Base-by-base conservation (phyloP, 805 yeast species). In the Starmerella gropengiesseri region DNA sequence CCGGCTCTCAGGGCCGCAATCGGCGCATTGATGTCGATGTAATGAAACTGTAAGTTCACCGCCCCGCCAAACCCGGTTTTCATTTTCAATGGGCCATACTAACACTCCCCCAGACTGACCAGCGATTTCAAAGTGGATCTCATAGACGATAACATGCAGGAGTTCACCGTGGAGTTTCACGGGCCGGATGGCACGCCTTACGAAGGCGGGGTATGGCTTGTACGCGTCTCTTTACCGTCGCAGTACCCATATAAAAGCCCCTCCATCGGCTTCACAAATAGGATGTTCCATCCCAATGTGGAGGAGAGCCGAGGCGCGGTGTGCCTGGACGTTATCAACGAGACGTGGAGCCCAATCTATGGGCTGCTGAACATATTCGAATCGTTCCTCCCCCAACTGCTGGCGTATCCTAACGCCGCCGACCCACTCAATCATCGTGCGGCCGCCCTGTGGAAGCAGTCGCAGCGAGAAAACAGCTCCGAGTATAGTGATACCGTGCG, bases 291-390 rank as follows among this genome's bases (percentile, higher is more conserved):
- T 60, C 98, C 98, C 5, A 89, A 89, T 57, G 86, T 89, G 48
- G 98, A 89, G 59, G 93, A 86, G 59, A 70, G 76, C 21, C 55
- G 76, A 13, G 98, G 98, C 0, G 77, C 93, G 0, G 95, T 89
- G 6, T 89, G 98, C 62, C 74, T 89, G 38, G 97, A 89, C 60
- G 97, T 91, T 14, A 87, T 89, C 50, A 89, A 89, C 60, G 95
- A 89, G 58, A 85, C 97, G 0, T 89, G 98, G 98, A 82, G 94
- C 31, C 97, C 98, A 2, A 82, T 89, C 85, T 89, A 86, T 67
- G 96, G 91, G 43, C 71, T 91, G 51, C 68, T 78, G 51, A 91
- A 91, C 59, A 82, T 89, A 20, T 84, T 91, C 59, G 97, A 89
- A 56, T 79, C 84, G 58, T 91, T 89, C 65, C 65, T 89, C 46